phyloP scores from a whole-genome alignment of 805 yeast species.

The Yarrowia divulgata region DNA sequence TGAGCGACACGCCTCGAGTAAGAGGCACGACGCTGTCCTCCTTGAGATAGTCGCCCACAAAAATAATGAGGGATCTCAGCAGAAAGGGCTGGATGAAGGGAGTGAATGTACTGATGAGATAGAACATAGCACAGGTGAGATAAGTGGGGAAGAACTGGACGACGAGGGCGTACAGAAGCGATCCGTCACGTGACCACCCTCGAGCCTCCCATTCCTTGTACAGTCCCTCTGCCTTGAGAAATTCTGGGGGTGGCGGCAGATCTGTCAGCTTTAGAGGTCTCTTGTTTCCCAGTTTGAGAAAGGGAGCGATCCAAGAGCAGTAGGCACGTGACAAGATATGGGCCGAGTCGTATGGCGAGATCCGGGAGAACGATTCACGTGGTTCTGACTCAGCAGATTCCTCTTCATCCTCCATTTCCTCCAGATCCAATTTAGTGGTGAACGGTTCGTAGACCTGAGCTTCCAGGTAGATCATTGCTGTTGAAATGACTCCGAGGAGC shows the following conservation, averaged over 20 bases:
- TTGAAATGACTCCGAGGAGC: background rate
- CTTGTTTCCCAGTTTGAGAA: constrained; percentile 13
- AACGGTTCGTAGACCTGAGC: constrained; percentile 44
- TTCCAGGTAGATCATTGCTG: constrained; percentile 45
- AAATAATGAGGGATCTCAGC: constrained; percentile 52
- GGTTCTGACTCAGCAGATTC: background rate
- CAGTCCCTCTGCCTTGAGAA: constrained; percentile 48
- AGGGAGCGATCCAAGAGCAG: constrained; percentile 23
- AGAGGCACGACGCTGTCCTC: constrained; percentile 59
- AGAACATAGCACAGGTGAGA: constrained; percentile 55
- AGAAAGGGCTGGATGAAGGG: constrained; percentile 57
- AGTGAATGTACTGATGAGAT: constrained; percentile 54
- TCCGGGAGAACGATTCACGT: background rate
- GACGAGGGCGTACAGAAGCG: constrained; percentile 43
- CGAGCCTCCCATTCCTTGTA: constrained; percentile 50
- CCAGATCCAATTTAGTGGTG: background rate
- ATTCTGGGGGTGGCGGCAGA: constrained; percentile 19
- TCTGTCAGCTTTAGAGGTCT: constrained; percentile 12
- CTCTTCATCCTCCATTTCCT: background rate
- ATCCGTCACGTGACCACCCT: constrained; percentile 23
- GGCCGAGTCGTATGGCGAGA: constrained; percentile 27
- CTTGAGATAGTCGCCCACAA: constrained; percentile 57
- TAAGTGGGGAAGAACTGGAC: constrained; percentile 55
- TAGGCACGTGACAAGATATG: constrained; percentile 29
- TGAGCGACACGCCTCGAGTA: constrained; percentile 76